Evolutionary conservation across 805 yeast species (phyloP), one percentile per base, ranked within the genome.

Genomic region (Candida broadrunensis): DNA sequence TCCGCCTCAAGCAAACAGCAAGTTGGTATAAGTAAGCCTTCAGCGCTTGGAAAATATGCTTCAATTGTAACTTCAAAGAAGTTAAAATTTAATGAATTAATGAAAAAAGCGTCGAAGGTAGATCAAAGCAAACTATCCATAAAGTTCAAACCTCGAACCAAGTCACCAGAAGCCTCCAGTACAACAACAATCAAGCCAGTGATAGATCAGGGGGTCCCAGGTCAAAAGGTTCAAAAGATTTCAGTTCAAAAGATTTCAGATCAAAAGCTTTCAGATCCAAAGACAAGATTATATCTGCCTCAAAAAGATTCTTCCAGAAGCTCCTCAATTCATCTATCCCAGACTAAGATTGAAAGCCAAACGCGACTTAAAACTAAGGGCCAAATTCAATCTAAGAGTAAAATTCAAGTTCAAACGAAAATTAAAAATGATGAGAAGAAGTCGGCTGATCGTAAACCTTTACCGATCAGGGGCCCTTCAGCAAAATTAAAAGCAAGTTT

Each of bases 81-180:
- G 54, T 59, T 83, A 56, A 77, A 80, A 14, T 85, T 83, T 54
- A 73, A 72, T 41, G 86, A 85, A 33, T 68, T 85, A 39, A 79
- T 85, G 85, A 78, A 78, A 52, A 78, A 78, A 55, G 93, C 91
- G 0, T 75, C 75, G 12, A 61, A 65, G 11, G 75, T 85, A 2
- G 85, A 83, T 53, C 67, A 71, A 39, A 52, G 56, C 40, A 68
- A 67, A 47, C 54, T 70, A 35, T 60, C 69, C 9, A 65, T 70
- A 21, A 49, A 55, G 3, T 20, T 71, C 55, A 45, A 71, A 67
- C 54, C 65, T 65, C 52, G 76, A 67, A 35, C 58, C 56, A 48
- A 69, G 55, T 42, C 70, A 53, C 60, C 77, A 18, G 54, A 63
- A 37, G 35, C 36, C 3, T 17, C 24, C 6, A 21, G 9, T 21